Base-by-base conservation (phyloP, 768 basidiomycete genomes). In the Steccherinum ochraceum region DNA sequence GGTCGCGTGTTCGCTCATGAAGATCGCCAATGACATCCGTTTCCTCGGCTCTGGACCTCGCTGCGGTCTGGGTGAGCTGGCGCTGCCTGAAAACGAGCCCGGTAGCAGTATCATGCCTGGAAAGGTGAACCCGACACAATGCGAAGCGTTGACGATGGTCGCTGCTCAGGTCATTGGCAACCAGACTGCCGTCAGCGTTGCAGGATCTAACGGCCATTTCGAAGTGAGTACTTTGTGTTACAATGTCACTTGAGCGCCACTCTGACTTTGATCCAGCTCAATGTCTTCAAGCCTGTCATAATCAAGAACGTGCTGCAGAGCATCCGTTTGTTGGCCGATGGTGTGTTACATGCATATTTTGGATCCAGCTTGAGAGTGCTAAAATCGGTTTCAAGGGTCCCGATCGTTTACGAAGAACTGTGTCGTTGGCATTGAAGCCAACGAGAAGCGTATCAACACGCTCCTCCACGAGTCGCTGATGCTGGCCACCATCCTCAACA, bases 81-180 rank as follows among this genome's bases (percentile, higher is more conserved):
- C 79, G 60, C 72, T 98, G 46, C 96, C 96, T 11, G 96, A 98
- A 72, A 99, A 99, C 67, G 96, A 99, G 71, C 96, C 96, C 41
- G 96, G 96, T 44, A 94, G 92, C 63, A 95, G 92, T 52, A 98
- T 99, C 72, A 99, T 99, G 96, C 96, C 94, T 5, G 96, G 96
- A 54, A 98, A 99, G 73, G 96, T 99, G 52, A 99, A 99, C 72
- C 96, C 96, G 11, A 99, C 96, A 3, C 96, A 99, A 66, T 98
- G 96, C 60, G 96, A 99, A 70, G 96, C 96, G 5, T 69, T 98
- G 54, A 98, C 96, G 10, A 98, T 98, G 96, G 93, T 98, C 20
- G 91, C 93, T 40, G 93, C 95, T 0, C 96, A 98, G 68, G 95
- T 98, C 3, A 95, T 98, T 70, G 96, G 96, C 40, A 99, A 98